Evolutionary conservation across 768 basidiomycete species (phyloP), one percentile per base, ranked within the genome.

Genomic region (Austroboletus festivus): DNA sequence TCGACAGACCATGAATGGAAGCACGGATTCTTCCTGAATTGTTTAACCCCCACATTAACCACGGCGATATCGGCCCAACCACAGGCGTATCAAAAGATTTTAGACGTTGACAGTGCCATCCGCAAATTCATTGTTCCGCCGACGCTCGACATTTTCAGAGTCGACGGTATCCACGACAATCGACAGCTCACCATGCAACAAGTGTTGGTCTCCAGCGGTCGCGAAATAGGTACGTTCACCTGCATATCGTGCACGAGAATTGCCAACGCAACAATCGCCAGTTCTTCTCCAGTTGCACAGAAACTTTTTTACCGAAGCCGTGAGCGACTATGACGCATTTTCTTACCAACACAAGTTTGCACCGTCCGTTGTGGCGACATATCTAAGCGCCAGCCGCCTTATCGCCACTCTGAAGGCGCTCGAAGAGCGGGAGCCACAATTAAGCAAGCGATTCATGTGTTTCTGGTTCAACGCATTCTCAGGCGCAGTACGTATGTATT

Each of bases 381-480:
- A 82, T 64, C 72, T 79, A 19, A 72, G 79, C 21, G 78, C 81
- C 9, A 74, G 77, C 40, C 79, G 71, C 33, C 67, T 88, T 44
- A 80, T 86, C 24, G 73, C 74, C 54, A 73, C 78, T 2, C 65
- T 85, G 16, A 77, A 81, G 52, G 73, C 70, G 30, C 66, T 86
- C 20, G 82, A 78, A 61, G 68, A 76, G 33, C 73, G 77, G 51
- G 79, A 85, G 59, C 76, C 80, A 8, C 77, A 82, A 54, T 64
- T 87, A 42, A 80, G 79, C 52, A 76, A 76, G 44, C 75, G 86
- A 24, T 83, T 85, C 55, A 74, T 85, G 64, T 78, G 81, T 61
- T 80, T 85, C 57, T 89, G 86, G 86, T 82, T 83, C 50, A 85
- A 88, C 58, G 73, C 79, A 18, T 86, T 85, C 61, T 85, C 85